Conservation (phyloP, 495 filamentous ascomycete genomes). For the Echria macrotheca region DNA sequence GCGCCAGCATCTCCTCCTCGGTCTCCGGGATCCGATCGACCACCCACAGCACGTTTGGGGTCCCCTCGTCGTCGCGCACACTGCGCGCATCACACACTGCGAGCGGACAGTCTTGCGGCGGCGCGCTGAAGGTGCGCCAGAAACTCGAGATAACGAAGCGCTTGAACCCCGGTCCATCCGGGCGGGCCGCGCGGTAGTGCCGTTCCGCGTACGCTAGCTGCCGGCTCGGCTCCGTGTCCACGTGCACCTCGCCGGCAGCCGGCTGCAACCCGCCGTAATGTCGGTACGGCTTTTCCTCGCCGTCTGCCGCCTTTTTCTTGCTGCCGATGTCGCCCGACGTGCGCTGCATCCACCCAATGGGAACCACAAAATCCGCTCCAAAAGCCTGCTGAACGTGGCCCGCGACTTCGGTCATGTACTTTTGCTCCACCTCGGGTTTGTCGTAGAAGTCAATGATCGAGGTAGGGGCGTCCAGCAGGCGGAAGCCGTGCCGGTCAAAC, state of each 20-base stretch:
- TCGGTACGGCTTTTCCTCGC: slow-evolving; percentile 10
- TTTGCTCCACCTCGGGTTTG: slow-evolving; percentile 9
- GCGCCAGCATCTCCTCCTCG: slow-evolving; percentile 7
- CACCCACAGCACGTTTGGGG: slow-evolving; percentile 15
- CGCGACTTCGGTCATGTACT: slow-evolving; percentile 11
- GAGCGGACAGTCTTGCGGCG: slow-evolving; percentile 13
- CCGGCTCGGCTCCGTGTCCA: slow-evolving; percentile 14
- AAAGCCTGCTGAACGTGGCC: slow-evolving; percentile 6
- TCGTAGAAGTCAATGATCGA: slow-evolving; percentile 7
- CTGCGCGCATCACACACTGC: slow-evolving; percentile 14
- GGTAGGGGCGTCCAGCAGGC: slow-evolving; percentile 12
- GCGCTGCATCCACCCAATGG: slow-evolving; percentile 15
- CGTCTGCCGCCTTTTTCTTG: background rate
- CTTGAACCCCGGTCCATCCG: slow-evolving; percentile 11
- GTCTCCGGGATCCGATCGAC: slow-evolving; percentile 16
- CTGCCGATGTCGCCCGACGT: slow-evolving; percentile 10
- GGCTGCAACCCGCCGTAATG: slow-evolving; percentile 16
- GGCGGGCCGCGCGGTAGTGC: background rate
- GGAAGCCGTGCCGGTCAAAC: slow-evolving; percentile 14
- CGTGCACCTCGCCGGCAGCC: slow-evolving; percentile 14
- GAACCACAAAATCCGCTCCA: slow-evolving; percentile 5
- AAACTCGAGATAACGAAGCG: slow-evolving; percentile 13
- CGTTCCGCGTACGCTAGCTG: slow-evolving; percentile 8
- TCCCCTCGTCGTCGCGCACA: slow-evolving; percentile 12
- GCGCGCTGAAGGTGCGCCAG: slow-evolving; percentile 13